Conservation (phyloP, 129 eudicot species). For the Escallonia rubra region DNA sequence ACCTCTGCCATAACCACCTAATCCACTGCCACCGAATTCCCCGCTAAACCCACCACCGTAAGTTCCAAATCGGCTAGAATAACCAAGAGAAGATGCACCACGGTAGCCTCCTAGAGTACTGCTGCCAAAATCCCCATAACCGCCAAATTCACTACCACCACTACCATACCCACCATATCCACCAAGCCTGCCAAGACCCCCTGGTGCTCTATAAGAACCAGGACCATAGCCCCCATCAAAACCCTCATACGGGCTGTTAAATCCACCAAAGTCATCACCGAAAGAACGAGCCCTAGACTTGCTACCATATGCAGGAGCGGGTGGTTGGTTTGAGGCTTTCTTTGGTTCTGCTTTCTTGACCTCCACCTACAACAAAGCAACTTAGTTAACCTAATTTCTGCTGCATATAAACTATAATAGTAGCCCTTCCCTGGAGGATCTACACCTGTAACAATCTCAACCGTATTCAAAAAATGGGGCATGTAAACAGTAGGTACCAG, state of each 20-base stretch:
- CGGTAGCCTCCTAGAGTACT: conserved; percentile 44
- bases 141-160: conserved; percentile 45
- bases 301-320: conserved; percentile 30
- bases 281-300: conserved; percentile 34
- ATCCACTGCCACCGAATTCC: conserved; percentile 29
- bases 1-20: conserved; percentile 30
- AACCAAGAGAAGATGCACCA: conserved; percentile 46
- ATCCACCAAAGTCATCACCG: conserved; percentile 25
- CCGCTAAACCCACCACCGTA: conserved; percentile 47
- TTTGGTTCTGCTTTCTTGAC: conserved; percentile 34
- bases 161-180: conserved; percentile 50
- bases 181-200: conserved; percentile 42
- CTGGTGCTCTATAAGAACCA: conserved; percentile 32
- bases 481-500: neutral
- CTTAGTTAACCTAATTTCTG: conserved; percentile 22
- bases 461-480: conserved; percentile 2
- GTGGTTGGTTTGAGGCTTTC: conserved; percentile 25
- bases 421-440: neutral
- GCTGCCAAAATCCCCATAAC: conserved; percentile 46
- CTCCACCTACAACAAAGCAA: conserved; percentile 34
- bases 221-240: conserved; percentile 30
- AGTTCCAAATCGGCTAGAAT: conserved; percentile 49
- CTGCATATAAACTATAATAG: conserved; percentile 19
- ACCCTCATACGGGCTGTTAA: conserved; percentile 25
- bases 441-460: conserved; percentile 14